These are phyloP conservation scores for Fonsecaea nubica DNA, from an alignment of 2,329 filamentous ascomycete species.

Conservation along the genomic window DNA sequence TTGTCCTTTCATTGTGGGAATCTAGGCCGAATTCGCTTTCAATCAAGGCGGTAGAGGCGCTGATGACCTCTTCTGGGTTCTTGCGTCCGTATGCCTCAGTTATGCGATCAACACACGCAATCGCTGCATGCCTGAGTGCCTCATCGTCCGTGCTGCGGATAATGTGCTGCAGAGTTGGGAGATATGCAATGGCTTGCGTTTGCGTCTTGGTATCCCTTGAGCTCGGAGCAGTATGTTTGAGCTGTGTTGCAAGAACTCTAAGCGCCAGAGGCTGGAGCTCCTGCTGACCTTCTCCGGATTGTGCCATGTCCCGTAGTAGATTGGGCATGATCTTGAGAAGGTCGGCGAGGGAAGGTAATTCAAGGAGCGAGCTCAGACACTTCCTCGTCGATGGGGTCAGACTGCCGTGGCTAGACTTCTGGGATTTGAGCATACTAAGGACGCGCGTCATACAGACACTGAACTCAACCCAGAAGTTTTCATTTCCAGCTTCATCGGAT, in stretches of 20 bases:
- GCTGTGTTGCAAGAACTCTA: conserved; percentile 78
- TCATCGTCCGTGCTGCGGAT: conserved; percentile 75
- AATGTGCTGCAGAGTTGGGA: conserved; percentile 78
- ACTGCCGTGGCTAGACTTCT: conserved; percentile 20
- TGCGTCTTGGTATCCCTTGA: conserved; percentile 59
- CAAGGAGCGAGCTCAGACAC: conserved; percentile 78
- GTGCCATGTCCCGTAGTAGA: conserved; percentile 69
- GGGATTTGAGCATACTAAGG: conserved; percentile 30
- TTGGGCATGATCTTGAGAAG: conserved; percentile 88
- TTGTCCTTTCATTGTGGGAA: conserved; percentile 29
- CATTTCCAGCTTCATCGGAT: conserved; percentile 12
- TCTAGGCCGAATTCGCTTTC: conserved; percentile 51
- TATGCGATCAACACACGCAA: conserved; percentile 90
- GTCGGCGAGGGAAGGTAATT: conserved; percentile 82
- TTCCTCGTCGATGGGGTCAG: conserved; percentile 61
- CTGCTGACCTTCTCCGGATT: conserved; percentile 66
- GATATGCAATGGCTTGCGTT: conserved; percentile 61
- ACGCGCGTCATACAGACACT: conserved; percentile 40
- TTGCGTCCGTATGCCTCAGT: conserved; percentile 95
- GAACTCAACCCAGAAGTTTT: conserved; percentile 37
- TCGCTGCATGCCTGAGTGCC: conserved; percentile 80
- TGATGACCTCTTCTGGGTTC: conserved; percentile 76
- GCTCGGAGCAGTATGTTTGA: conserved; percentile 72
- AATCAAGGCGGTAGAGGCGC: conserved; percentile 77
- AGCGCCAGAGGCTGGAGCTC: conserved; percentile 76